Conservation (phyloP, 1,139 yeast genomes). For the Hemisphaericaspora xylanilytica region DNA sequence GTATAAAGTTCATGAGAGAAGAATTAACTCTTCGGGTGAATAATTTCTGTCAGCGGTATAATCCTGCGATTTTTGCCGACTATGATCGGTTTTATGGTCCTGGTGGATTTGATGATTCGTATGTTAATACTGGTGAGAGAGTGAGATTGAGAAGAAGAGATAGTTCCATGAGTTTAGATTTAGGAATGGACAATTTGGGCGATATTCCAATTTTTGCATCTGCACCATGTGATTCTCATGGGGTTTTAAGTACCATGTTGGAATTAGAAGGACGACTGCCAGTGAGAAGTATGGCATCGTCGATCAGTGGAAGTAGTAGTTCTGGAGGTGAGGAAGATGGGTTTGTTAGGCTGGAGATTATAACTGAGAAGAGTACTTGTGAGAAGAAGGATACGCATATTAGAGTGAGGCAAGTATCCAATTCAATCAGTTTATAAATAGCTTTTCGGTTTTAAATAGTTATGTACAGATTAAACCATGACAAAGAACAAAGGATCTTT, state of each 20-base stretch:
- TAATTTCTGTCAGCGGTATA: conserved; percentile 65
- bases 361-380: not conserved
- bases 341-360: not conserved
- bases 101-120: conserved; percentile 14
- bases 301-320: not conserved
- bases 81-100: conserved; percentile 30
- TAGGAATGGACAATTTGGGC: conserved; percentile 22
- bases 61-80: conserved; percentile 79
- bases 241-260: not conserved
- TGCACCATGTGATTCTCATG: conserved; percentile 1
- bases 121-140: conserved; percentile 15
- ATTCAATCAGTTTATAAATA: not conserved
- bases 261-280: no score
- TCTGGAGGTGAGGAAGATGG: not conserved
- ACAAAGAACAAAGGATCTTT: no score
- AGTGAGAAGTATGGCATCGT: no score
- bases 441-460: no score
- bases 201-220: conserved; percentile 37
- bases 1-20: conserved; percentile 54
- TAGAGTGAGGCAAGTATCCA: not conserved
- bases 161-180: conserved; percentile 13
- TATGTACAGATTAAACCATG: no score
- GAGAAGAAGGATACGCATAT: not conserved
- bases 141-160: conserved; percentile 7
- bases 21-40: conserved; percentile 60